Conservation (phyloP, 768 basidiomycete species). For the Russula sp. region DNA sequence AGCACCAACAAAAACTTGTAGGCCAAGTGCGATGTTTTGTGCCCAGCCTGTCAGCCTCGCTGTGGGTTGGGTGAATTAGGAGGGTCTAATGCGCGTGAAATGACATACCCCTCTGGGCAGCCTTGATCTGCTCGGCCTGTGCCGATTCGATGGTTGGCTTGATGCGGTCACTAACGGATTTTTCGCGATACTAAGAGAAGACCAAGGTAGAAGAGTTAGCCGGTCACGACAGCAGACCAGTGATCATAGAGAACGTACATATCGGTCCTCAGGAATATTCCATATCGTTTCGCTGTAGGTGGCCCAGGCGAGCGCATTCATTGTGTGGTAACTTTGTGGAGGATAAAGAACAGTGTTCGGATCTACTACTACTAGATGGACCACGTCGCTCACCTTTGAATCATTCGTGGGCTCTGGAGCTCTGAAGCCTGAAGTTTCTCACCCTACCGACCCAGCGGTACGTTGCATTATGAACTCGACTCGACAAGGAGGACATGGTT, state of each 20-base stretch:
- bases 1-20: slow-evolving; percentile 28
- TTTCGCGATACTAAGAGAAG: background rate
- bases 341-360: no score
- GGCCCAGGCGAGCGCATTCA: no score
- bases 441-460: no score
- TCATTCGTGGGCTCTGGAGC: no score
- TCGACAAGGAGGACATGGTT: no score
- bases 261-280: background rate
- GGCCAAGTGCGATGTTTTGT: slow-evolving; percentile 25
- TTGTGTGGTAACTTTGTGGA: no score
- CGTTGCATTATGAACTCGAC: no score
- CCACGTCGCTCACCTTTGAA: no score
- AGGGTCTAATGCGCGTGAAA: background rate
- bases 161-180: background rate
- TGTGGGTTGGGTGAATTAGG: background rate
- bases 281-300: background rate
- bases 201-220: background rate
- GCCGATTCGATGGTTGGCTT: slow-evolving; percentile 1
- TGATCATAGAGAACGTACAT: background rate
- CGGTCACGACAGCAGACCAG: background rate
- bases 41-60: slow-evolving; percentile 16
- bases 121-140: background rate
- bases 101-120: slow-evolving; percentile 1
- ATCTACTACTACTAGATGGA: no score
- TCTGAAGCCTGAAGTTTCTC: no score